Conservation (phyloP, 306 rosid genomes). For the Castanea crenata region DNA sequence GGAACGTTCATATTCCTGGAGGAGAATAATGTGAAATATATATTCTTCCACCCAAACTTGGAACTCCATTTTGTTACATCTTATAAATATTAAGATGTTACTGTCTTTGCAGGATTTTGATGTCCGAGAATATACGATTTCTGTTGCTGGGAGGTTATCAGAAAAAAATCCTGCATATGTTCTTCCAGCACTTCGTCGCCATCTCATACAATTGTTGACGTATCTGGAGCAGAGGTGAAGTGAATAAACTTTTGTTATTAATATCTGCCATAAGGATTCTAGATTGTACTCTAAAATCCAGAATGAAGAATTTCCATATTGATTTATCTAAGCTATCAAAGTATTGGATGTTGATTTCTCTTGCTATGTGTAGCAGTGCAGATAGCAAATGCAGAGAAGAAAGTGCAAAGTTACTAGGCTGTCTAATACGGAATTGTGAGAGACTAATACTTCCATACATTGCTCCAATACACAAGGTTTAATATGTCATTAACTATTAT, state of each 20-base stretch:
- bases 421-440: constrained; percentile 96
- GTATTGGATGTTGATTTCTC: constrained; percentile 32
- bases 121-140: constrained; percentile 90
- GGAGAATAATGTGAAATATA: not conserved
- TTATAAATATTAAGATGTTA: constrained; percentile 15
- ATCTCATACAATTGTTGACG: constrained; percentile 91
- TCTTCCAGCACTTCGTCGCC: constrained; percentile 99
- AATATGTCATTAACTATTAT: constrained; percentile 13
- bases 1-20: not conserved
- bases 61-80: constrained; percentile 20
- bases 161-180: constrained; percentile 99
- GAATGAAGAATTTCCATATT: constrained; percentile 9
- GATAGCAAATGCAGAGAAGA: constrained; percentile 99
- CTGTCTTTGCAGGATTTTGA: constrained; percentile 75
- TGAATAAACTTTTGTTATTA: constrained; percentile 13
- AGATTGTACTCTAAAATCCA: not conserved
- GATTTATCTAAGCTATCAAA: not conserved
- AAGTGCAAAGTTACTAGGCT: constrained; percentile 94
- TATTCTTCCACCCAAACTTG: constrained; percentile 6
- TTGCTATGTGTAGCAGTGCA: constrained; percentile 71
- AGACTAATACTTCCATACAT: constrained; percentile 87
- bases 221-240: constrained; percentile 90
- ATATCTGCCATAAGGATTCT: not conserved
- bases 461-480: constrained; percentile 96
- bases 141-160: constrained; percentile 93